Evolutionary conservation across 2,329 filamentous ascomycete genomes (phyloP), one percentile per base, ranked within the genome.

Genomic region (Blastomyces percursus): DNA sequence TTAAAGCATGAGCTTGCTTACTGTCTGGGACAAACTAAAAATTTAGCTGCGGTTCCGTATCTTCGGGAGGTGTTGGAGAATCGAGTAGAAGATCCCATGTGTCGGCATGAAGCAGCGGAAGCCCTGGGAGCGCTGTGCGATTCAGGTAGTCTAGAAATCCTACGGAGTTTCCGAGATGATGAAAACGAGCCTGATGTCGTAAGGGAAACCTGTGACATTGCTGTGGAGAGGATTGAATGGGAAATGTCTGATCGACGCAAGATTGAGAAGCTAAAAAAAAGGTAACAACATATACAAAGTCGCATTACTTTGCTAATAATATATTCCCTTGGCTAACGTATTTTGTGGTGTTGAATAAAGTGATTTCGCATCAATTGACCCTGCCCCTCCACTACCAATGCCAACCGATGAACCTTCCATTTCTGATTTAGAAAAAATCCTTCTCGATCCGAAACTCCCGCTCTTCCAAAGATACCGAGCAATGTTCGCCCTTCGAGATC

Each of bases 1-100:
- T 81, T 97, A 56, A 97, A 97, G 79, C 94, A 99, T 76, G 94
- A 99, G 75, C 82, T 99, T 58, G 94, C 94, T 32, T 99, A 99
- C 79, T 99, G 94, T 73, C 83, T 99, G 2, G 94, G 94, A 8
- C 94, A 99, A 78, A 93, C 90, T 1, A 86, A 86, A 63, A 91
- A 96, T 72, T 76, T 82, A 59, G 86, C 86, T 55, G 89, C 92
- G 0, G 84, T 91, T 11, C 82, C 86, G 11, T 87, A 86, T 66
- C 80, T 99, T 67, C 83, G 86, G 63, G 77, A 81, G 14, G 90
- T 95, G 16, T 80, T 97, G 63, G 83, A 88, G 67, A 84, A 97
- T 75, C 78, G 86, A 66, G 73, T 84, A n/a, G 91, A 97, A 76
- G 92, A 97, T 78, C 77, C 89, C 46, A 99, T 99, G 92, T 95